Conservation (phyloP, 116 monocot species). For the Trichopus zeylanicus region DNA sequence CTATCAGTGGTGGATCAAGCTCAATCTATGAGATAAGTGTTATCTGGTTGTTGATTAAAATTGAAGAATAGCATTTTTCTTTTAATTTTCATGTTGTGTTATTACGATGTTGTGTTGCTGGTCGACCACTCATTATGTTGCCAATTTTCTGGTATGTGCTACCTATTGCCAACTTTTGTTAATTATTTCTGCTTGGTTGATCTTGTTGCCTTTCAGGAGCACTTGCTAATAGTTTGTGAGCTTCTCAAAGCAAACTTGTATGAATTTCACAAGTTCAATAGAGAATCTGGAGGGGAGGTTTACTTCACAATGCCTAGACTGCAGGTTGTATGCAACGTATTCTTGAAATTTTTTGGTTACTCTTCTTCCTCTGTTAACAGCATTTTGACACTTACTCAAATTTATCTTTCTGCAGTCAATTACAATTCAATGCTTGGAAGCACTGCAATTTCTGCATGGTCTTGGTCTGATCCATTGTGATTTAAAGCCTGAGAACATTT, state of each 20-base stretch:
- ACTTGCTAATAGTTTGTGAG: slow-evolving; percentile 94
- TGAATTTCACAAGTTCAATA: slow-evolving; percentile 45
- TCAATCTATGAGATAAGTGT: background rate
- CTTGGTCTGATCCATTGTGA: slow-evolving; percentile 97
- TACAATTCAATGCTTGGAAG: slow-evolving; percentile 86
- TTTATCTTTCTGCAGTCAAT: slow-evolving; percentile 51
- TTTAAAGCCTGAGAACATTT: slow-evolving; percentile 95
- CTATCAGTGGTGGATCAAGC: background rate
- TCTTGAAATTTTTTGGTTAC: background rate
- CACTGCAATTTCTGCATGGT: slow-evolving; percentile 80
- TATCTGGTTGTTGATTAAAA: background rate
- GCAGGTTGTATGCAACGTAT: slow-evolving; percentile 21
- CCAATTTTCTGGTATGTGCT: background rate
- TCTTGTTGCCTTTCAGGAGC: slow-evolving; percentile 39
- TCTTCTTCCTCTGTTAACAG: background rate
- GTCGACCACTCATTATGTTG: background rate
- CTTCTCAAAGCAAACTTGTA: slow-evolving; percentile 89
- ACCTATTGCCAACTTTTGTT: background rate
- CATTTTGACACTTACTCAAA: background rate
- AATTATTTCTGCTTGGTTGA: slow-evolving; percentile 7
- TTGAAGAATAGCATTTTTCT: background rate
- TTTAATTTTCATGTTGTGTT: background rate
- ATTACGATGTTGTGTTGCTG: background rate
- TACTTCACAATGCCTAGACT: slow-evolving; percentile 92
- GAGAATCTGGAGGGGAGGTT: slow-evolving; percentile 57